Evolutionary conservation across 345 rosid genomes (phyloP), one percentile per base, ranked within the genome.

Genomic region (Salix brachista): DNA sequence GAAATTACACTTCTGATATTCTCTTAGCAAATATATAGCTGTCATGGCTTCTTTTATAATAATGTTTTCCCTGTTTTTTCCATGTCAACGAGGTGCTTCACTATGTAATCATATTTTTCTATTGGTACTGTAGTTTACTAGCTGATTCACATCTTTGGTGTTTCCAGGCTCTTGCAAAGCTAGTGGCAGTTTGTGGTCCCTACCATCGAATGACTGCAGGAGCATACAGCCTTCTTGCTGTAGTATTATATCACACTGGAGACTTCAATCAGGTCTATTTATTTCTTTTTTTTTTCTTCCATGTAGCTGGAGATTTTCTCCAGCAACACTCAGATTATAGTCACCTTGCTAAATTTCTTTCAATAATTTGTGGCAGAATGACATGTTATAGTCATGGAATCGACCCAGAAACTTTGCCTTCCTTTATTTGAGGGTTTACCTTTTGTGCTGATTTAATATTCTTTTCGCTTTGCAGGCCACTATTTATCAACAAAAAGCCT

Each of bases 181-280:
- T 96, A 77, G 97, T 96, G 26, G 91, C 98, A 68, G 99, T 96
- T 68, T 96, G 99, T 52, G 99, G 99, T 80, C 99, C 99, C 67
- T 96, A 91, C 80, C 96, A 96, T 81, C 89, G 98, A 79, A 96
- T 93, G 99, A 96, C 99, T 73, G 99, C 99, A 37, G 99, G 99
- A 83, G 99, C 98, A 80, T 96, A 93, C 85, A 96, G 99, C 84
- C 97, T 96, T 83, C 99, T 96, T 84, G 98, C 99, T 78, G 98
- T 96, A 50, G 97, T 96, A 74, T 82, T 96, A 70, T 96, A 93
- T 89, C 98, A 96, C 87, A 96, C 99, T 44, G 99, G 99, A 78
- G 99, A 96, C 79, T 96, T 96, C 86, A 96, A 91, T 87, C 98
- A 96, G 97, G 99, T 96, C 60, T 80, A 69, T 79, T 65, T 41